Evolutionary conservation across 2,329 filamentous ascomycete species (phyloP).

Genomic region (Hymenoscyphus repandus): DNA sequence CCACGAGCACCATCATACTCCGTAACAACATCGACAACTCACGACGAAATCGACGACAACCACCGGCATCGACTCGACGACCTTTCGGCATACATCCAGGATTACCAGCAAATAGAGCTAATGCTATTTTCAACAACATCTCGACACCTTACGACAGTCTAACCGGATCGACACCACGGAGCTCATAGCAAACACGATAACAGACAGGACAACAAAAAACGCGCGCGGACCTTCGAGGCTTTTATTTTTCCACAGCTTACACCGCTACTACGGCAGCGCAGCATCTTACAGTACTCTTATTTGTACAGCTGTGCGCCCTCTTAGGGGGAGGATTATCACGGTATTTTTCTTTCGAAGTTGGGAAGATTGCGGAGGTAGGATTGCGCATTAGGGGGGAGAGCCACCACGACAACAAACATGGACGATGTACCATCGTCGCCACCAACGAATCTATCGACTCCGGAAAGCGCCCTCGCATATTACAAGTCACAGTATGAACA

Average conservation of each 20-base stretch:
- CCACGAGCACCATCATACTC: constrained; percentile 2
- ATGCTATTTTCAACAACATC: constrained; percentile 1
- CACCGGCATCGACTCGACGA: constrained; percentile 1
- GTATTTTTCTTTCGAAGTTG: not conserved
- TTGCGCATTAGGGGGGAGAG: constrained; percentile 12
- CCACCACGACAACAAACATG: constrained; percentile 22
- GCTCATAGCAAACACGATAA: constrained; percentile 1
- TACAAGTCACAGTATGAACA: constrained; percentile 96
- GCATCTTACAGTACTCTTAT: not conserved
- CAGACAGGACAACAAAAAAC: constrained; percentile 1
- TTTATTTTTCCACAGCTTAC: constrained; percentile 9
- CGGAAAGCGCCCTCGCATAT: constrained; percentile 78
- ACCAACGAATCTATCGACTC: constrained; percentile 46
- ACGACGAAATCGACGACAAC: not conserved
- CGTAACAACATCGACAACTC: not conserved
- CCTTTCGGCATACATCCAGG: not conserved
- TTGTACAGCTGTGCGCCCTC: too few relatives aligned
- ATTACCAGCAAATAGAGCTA: constrained; percentile 3
- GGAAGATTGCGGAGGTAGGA: constrained; percentile 11
- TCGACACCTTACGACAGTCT: constrained; percentile 1
- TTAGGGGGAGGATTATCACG: too few relatives aligned
- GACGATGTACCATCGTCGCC: constrained; percentile 58
- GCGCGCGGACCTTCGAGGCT: constrained; percentile 14
- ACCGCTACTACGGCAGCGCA: constrained; percentile 16
- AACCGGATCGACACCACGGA: not conserved